These are phyloP conservation scores for Pseudogymnoascus destructans DNA, from an alignment of 2,329 filamentous ascomycete genomes.

Conservation along the genomic window DNA sequence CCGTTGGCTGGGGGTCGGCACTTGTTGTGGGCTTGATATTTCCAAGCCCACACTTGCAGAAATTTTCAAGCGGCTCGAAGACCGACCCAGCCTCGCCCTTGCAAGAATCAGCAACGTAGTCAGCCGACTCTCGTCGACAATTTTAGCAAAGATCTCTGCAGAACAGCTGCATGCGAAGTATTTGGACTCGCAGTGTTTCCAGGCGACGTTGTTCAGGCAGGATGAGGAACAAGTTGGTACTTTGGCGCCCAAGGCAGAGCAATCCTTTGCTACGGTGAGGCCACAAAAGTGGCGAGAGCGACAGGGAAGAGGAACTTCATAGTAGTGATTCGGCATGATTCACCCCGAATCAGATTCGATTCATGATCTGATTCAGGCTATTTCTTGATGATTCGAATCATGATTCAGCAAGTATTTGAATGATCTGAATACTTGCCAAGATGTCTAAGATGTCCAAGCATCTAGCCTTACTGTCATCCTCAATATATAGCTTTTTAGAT, in stretches of 20 bases:
- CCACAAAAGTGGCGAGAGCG: neutral
- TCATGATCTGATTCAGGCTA: no score
- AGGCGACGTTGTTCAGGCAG: neutral
- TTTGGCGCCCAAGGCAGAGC: neutral
- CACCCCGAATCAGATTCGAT: no score
- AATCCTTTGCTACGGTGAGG: neutral
- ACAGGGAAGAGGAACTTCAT: neutral
- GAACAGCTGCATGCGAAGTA: neutral
- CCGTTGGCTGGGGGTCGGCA: neutral
- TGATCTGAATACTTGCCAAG: no score
- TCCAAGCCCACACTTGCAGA: neutral
- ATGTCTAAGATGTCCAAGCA: no score
- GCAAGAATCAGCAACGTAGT: neutral
- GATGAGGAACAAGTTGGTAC: neutral
- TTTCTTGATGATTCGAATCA: no score
- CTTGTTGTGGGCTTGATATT: neutral
- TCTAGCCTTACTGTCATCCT: no score
- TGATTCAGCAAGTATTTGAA: no score
- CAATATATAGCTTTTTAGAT: no score
- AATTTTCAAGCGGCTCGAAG: neutral
- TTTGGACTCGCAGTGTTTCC: neutral
- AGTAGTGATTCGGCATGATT: no score
- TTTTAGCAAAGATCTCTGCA: neutral
- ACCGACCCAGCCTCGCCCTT: neutral
- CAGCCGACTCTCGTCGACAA: neutral